phyloP scores from a whole-genome alignment of 495 filamentous ascomycete species.

The Neurospora discreta region DNA sequence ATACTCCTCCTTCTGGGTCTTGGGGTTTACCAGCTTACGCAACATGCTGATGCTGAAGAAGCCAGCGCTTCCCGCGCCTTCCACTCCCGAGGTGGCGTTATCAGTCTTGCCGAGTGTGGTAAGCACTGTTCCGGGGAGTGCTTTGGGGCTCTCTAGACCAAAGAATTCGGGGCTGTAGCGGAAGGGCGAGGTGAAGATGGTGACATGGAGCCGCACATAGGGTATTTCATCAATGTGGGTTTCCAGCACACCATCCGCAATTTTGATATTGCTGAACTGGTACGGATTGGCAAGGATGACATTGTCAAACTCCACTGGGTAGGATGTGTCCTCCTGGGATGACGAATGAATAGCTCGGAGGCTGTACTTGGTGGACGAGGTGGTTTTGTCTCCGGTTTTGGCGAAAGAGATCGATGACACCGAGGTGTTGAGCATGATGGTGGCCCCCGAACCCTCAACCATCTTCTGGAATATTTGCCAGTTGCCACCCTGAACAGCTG shows the following conservation, averaged over 20 bases:
- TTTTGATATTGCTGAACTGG: slow-evolving; percentile 53
- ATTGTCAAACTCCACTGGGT: slow-evolving; percentile 53
- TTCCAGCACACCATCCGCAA: slow-evolving; percentile 30
- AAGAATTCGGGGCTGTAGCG: slow-evolving; percentile 58
- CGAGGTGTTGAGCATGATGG: slow-evolving; percentile 55
- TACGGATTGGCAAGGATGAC: slow-evolving; percentile 72
- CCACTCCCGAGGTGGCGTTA: slow-evolving; percentile 30
- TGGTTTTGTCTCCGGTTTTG: slow-evolving; percentile 5
- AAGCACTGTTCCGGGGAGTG: slow-evolving; percentile 60
- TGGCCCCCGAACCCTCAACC: slow-evolving; percentile 51
- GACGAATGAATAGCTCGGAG: slow-evolving; percentile 33
- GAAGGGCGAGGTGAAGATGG: slow-evolving; percentile 70
- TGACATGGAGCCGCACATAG: slow-evolving; percentile 78
- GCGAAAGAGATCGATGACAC: slow-evolving; percentile 49
- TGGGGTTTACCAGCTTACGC: slow-evolving; percentile 47
- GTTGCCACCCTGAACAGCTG: slow-evolving; percentile 74
- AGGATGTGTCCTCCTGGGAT: slow-evolving; percentile 5
- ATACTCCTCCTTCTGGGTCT: slow-evolving; percentile 49
- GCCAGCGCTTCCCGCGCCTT: slow-evolving; percentile 54
- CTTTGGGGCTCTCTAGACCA: slow-evolving; percentile 39
- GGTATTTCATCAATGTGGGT: slow-evolving; percentile 58
- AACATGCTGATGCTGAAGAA: slow-evolving; percentile 88
- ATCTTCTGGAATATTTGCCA: slow-evolving; percentile 89
- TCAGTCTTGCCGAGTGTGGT: slow-evolving; percentile 65
- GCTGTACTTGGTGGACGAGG: slow-evolving; percentile 34